Conservation (phyloP, 495 filamentous ascomycete genomes). For the Cryomyces minteri region DNA sequence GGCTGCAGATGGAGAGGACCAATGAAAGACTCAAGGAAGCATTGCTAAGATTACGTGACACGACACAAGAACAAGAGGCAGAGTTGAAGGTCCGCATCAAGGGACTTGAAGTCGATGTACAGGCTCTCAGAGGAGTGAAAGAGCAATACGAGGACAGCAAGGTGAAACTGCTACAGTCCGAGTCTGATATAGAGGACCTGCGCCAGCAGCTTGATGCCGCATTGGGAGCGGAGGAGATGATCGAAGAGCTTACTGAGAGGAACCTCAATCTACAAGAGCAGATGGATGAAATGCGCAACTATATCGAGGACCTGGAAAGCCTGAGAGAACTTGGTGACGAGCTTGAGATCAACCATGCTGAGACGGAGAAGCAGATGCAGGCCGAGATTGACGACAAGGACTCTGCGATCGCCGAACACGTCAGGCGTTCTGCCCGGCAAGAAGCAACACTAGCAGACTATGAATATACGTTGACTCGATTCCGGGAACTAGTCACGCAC, state of each 20-base stretch:
- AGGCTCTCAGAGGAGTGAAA: slow-evolving; percentile 52
- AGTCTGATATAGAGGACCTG: slow-evolving; percentile 69
- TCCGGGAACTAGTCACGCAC: slow-evolving; percentile 71
- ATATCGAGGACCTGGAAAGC: slow-evolving; percentile 68
- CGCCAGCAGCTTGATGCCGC: slow-evolving; percentile 82
- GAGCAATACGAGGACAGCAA: slow-evolving; percentile 50
- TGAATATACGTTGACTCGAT: slow-evolving; percentile 75
- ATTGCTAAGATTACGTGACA: slow-evolving; percentile 63
- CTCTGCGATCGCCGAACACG: slow-evolving; percentile 55
- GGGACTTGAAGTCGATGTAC: slow-evolving; percentile 57
- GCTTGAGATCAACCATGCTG: slow-evolving; percentile 79
- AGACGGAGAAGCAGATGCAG: slow-evolving; percentile 85
- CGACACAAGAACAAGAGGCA: slow-evolving; percentile 70
- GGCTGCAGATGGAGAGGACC: slow-evolving; percentile 76
- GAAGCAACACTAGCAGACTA: slow-evolving; percentile 66
- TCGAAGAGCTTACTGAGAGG: slow-evolving; percentile 75
- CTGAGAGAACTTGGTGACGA: slow-evolving; percentile 89
- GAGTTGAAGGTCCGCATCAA: slow-evolving; percentile 62
- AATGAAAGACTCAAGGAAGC: slow-evolving; percentile 83
- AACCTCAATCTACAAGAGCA: slow-evolving; percentile 67
- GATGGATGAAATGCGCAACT: slow-evolving; percentile 60
- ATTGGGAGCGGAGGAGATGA: slow-evolving; percentile 74
- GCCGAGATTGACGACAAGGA: slow-evolving; percentile 81
- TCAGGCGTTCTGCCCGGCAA: slow-evolving; percentile 40
- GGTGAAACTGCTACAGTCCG: slow-evolving; percentile 49